phyloP scores from a whole-genome alignment of 1,139 yeast species.

The Pichia sp. region DNA sequence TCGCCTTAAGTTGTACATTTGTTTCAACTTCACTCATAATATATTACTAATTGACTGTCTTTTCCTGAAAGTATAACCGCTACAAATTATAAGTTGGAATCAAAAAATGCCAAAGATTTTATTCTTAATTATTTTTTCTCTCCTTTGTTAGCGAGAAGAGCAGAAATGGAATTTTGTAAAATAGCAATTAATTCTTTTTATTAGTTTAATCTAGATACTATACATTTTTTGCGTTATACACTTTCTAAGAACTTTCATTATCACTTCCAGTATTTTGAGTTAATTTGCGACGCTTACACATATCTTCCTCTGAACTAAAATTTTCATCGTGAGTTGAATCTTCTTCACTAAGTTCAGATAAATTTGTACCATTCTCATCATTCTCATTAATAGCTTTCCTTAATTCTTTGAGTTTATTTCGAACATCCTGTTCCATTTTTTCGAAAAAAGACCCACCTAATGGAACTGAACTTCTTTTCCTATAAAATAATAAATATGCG shows the following conservation, averaged over 20 bases:
- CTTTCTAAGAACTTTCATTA: neutral
- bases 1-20: constrained; percentile 28
- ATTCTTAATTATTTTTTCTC: no score
- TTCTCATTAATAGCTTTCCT: constrained; percentile 13
- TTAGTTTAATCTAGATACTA: no score
- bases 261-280: neutral
- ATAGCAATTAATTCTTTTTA: no score
- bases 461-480: constrained; percentile 39
- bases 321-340: neutral
- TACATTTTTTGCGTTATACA: no score
- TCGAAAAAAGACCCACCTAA: constrained; percentile 26
- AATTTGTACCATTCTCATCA: constrained; percentile 10
- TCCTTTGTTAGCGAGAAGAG: no score
- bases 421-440: constrained; percentile 18
- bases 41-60: neutral
- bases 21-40: constrained; percentile 1
- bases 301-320: constrained; percentile 4
- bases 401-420: constrained; percentile 13
- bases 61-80: no score
- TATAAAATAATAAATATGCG: constrained; percentile 82
- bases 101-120: no score
- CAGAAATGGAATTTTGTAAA: no score
- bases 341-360: constrained; percentile 8
- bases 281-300: constrained; percentile 12
- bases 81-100: no score